phyloP scores from a whole-genome alignment of 768 basidiomycete genomes.

The Lactifluus echinatus region DNA sequence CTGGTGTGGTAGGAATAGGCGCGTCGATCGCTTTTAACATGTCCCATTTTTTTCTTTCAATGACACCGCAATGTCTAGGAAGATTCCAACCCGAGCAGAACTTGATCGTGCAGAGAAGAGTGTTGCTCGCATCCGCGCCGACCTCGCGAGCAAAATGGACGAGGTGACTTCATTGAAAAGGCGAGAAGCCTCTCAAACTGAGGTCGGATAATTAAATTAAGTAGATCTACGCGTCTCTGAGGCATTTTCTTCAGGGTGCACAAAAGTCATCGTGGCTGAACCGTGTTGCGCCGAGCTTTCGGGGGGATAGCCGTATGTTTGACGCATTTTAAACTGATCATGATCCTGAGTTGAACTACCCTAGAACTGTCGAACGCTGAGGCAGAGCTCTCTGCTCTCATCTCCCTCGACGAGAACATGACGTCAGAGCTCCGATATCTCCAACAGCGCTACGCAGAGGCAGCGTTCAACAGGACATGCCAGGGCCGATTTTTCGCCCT shows the following conservation, averaged over 20 bases:
- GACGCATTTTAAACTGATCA: not conserved
- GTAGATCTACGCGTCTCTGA: not conserved
- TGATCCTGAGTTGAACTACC: not conserved
- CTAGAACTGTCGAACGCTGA: conserved; percentile 19
- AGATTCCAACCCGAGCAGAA: conserved; percentile 41
- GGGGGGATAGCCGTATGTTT: conserved; percentile 33
- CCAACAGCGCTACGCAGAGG: conserved; percentile 7
- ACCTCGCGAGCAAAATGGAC: conserved; percentile 37
- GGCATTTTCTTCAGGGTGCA: conserved; percentile 13
- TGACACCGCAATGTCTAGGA: conserved; percentile 22
- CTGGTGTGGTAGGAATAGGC: conserved; percentile 27
- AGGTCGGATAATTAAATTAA: conserved; percentile 20
- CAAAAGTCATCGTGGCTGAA: conserved; percentile 36
- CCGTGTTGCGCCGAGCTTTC: conserved; percentile 42
- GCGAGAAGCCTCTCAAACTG: conserved; percentile 23
- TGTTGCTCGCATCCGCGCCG: conserved; percentile 49
- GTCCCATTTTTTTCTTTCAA: not conserved
- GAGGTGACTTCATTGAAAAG: conserved; percentile 25
- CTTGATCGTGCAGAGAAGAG: conserved; percentile 49
- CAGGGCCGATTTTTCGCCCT: conserved; percentile 15
- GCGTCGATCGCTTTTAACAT: not conserved
- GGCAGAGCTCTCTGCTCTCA: conserved; percentile 16
- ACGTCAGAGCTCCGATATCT: conserved; percentile 3
- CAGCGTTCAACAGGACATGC: conserved; percentile 14
- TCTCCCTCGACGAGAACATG: conserved; percentile 19